Evolutionary conservation across 2,329 filamentous ascomycete species (phyloP).

Genomic region (Colletotrichum liaoningense): DNA sequence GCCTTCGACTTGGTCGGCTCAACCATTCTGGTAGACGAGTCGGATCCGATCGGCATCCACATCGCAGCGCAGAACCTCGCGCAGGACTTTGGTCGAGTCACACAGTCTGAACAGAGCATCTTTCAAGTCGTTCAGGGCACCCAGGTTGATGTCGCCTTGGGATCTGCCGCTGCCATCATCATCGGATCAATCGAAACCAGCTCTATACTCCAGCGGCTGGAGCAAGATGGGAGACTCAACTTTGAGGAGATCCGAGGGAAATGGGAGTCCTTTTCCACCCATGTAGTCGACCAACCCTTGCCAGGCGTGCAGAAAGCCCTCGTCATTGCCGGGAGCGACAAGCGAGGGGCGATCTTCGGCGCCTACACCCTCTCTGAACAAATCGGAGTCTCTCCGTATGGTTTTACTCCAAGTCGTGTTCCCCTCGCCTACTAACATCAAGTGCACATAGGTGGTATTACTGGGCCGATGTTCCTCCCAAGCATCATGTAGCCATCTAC

Average conservation of each 20-base stretch:
- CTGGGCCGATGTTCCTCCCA: constrained; percentile 68
- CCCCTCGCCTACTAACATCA: neutral
- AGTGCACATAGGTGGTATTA: constrained; percentile 60
- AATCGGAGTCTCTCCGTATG: constrained; percentile 68
- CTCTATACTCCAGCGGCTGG: constrained; percentile 58
- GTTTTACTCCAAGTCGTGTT: neutral
- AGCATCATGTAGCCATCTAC: constrained; percentile 60
- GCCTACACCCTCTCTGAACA: constrained; percentile 71
- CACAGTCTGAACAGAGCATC: constrained; percentile 15
- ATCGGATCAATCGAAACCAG: constrained; percentile 47
- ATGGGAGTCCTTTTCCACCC: constrained; percentile 67
- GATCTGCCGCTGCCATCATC: constrained; percentile 1
- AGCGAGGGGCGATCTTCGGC: constrained; percentile 68
- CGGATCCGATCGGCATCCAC: constrained; percentile 45
- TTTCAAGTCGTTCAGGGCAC: neutral
- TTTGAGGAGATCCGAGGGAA: constrained; percentile 60
- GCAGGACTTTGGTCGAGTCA: constrained; percentile 43
- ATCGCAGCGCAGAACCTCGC: constrained; percentile 47
- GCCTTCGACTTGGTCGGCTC: constrained; percentile 43
- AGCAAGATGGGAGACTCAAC: constrained; percentile 56
- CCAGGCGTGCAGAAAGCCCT: constrained; percentile 59
- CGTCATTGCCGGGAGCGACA: constrained; percentile 69
- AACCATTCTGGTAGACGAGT: constrained; percentile 44
- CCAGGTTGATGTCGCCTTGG: neutral
- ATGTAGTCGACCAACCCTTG: constrained; percentile 57